Evolutionary conservation across 164 flowering plant species (phyloP).

Genomic region (Kalanchoe fedtschenkoi): DNA sequence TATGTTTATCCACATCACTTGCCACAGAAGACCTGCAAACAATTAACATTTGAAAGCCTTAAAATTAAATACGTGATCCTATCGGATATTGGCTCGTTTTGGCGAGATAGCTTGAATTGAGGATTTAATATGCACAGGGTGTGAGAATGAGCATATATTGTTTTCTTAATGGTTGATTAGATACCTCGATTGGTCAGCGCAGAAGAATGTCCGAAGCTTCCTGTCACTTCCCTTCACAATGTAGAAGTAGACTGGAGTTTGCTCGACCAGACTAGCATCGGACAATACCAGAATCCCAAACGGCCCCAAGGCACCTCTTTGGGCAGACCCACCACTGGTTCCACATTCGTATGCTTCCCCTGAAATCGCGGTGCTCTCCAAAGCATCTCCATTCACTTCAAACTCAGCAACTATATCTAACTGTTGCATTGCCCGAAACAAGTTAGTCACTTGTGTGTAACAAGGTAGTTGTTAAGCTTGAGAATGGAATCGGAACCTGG

Average conservation of each 20-base stretch:
- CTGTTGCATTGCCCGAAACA: constrained; percentile 22
- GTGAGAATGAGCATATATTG: neutral
- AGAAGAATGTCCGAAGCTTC: constrained; percentile 50
- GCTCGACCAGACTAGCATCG: constrained; percentile 40
- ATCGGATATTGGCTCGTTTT: no score
- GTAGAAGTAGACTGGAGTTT: constrained; percentile 76
- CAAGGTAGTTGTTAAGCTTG: neutral
- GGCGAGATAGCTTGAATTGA: no score
- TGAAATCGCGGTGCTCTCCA: constrained; percentile 25
- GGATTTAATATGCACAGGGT: neutral
- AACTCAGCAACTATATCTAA: constrained; percentile 68
- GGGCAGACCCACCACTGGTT: constrained; percentile 44
- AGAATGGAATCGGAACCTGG: constrained; percentile 22
- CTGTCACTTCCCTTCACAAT: constrained; percentile 45
- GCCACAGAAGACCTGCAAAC: constrained; percentile 54
- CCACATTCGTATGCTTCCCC: constrained; percentile 37
- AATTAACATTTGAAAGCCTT: neutral
- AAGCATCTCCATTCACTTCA: constrained; percentile 34
- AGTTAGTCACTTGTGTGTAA: neutral
- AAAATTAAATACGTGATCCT: no score
- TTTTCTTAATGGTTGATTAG: neutral
- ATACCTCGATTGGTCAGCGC: constrained; percentile 62
- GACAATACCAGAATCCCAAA: constrained; percentile 78
- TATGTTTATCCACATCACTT: constrained; percentile 38
- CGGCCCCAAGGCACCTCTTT: constrained; percentile 66